These are phyloP conservation scores for Pseudoneurospora amorphoporcata DNA, from an alignment of 495 filamentous ascomycete genomes.

Conservation along the genomic window DNA sequence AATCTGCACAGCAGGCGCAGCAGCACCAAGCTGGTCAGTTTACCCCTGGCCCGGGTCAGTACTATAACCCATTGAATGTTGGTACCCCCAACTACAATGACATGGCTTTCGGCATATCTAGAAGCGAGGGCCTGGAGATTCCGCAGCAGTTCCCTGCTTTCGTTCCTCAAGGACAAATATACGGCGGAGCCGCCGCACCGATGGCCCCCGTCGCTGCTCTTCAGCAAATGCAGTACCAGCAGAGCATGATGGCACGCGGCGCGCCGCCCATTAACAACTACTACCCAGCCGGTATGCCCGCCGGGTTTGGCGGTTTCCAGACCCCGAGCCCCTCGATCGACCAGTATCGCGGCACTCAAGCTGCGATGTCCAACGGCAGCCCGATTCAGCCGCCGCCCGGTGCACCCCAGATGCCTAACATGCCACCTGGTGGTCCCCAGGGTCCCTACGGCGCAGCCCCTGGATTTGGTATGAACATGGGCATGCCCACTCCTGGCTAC, in stretches of 20 bases:
- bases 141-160: constrained; percentile 42
- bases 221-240: constrained; percentile 50
- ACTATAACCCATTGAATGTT: constrained; percentile 32
- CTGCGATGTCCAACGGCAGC: constrained; percentile 31
- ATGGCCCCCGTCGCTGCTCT: constrained; percentile 37
- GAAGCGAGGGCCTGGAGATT: constrained; percentile 48
- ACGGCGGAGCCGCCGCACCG: constrained; percentile 34
- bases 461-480: constrained; percentile 40
- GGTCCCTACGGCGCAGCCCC: constrained; percentile 30
- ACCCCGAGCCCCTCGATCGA: constrained; percentile 35
- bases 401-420: constrained; percentile 14
- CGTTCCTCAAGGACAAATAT: constrained; percentile 40
- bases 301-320: constrained; percentile 36
- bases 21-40: constrained; percentile 24
- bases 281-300: constrained; percentile 36
- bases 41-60: constrained; percentile 20
- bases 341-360: constrained; percentile 33
- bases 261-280: constrained; percentile 41
- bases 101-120: constrained; percentile 40
- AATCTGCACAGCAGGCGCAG: constrained; percentile 11
- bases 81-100: constrained; percentile 26
- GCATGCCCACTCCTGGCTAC: constrained; percentile 35
- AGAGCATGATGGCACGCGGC: constrained; percentile 43
- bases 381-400: constrained; percentile 33
- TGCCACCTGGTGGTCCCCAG: constrained; percentile 17